A percentile compares a stretch with the other conserved stretches of the same genome.
Conservation (phyloP, 2,329 filamentous ascomycete species). For the Claviceps sp. region DNA sequence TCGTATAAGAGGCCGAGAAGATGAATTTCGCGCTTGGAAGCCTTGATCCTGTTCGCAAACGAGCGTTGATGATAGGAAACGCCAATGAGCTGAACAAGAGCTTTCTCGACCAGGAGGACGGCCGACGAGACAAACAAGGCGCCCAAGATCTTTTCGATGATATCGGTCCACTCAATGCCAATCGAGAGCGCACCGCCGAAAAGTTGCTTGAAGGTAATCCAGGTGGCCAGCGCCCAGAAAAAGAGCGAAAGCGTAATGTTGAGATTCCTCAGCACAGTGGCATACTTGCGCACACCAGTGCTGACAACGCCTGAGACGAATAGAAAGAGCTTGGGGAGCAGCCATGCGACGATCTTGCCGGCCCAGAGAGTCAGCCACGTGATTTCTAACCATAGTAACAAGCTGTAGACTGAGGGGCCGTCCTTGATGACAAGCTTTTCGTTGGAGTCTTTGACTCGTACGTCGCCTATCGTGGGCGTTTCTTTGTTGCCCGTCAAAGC, state of each 20-base stretch:
- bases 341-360: constrained; percentile 49
- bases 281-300: constrained; percentile 57
- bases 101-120: constrained; percentile 63
- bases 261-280: constrained; percentile 47
- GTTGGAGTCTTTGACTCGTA: constrained; percentile 9
- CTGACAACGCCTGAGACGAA: constrained; percentile 57
- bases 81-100: constrained; percentile 69
- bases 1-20: constrained; percentile 80
- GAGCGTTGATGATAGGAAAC: constrained; percentile 78
- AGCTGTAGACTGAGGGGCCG: constrained; percentile 40
- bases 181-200: constrained; percentile 23
- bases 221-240: constrained; percentile 51
- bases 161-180: constrained; percentile 38
- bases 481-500: constrained; percentile 26
- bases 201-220: constrained; percentile 47
- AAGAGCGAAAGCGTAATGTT: constrained; percentile 55
- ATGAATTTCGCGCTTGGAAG: constrained; percentile 75
- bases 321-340: constrained; percentile 50
- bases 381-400: constrained; percentile 58
- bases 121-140: constrained; percentile 55
- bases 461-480: constrained; percentile 24
- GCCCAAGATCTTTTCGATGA: constrained; percentile 50
- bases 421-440: neutral
- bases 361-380: constrained; percentile 56
- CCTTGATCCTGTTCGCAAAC: constrained; percentile 70